Conservation (phyloP, 331 rosid species). For the Malus hybrid region DNA sequence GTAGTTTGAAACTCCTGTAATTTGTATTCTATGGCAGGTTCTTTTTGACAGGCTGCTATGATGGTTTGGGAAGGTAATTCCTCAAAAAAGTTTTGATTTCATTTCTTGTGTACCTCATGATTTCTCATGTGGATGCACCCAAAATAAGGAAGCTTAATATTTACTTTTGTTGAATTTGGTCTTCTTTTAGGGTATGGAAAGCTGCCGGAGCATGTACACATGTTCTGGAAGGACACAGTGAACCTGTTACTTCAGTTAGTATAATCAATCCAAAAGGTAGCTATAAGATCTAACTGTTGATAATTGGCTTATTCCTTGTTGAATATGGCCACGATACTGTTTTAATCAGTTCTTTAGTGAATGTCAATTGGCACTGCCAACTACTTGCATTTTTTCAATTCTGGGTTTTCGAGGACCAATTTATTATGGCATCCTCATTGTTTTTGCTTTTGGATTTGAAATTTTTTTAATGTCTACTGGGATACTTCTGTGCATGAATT, state of each 20-base stretch:
- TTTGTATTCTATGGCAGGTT: constrained; percentile 51
- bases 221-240: constrained; percentile 73
- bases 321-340: not conserved
- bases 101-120: not conserved
- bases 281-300: not conserved
- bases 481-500: not conserved
- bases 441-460: not conserved
- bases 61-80: constrained; percentile 56
- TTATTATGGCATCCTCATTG: not conserved
- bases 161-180: not conserved
- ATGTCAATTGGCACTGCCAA: not conserved
- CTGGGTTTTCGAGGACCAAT: not conserved
- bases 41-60: constrained; percentile 90
- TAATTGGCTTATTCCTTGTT: not conserved
- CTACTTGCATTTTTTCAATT: not conserved
- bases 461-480: not conserved
- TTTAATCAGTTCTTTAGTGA: not conserved
- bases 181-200: constrained; percentile 60
- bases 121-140: not conserved
- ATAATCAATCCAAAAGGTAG: constrained; percentile 55
- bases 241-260: constrained; percentile 58
- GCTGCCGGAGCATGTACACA: constrained; percentile 66
- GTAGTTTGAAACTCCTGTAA: not conserved
- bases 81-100: not conserved
- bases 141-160: not conserved